Conservation (phyloP, 352 stramenopile genomes). For the Aphanomyces cochlioides region DNA sequence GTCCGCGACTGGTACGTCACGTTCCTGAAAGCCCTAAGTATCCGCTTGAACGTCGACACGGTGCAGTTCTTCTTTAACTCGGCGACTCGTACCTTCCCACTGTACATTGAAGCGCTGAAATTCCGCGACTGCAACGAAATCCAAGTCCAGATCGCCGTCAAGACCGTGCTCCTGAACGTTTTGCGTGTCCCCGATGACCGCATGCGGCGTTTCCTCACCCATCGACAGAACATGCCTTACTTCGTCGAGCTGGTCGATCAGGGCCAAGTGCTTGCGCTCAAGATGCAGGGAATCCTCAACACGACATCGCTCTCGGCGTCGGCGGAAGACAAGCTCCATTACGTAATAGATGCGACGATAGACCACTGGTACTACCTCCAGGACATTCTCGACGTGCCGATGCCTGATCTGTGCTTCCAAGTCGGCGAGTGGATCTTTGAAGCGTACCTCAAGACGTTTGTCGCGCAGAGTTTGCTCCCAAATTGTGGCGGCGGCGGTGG, state of each 20-base stretch:
- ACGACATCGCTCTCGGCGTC: constrained; percentile 36
- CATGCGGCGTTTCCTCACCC: constrained; percentile 69
- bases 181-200: constrained; percentile 70
- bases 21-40: constrained; percentile 81
- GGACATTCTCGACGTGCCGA: constrained; percentile 75
- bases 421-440: constrained; percentile 71
- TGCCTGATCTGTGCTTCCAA: constrained; percentile 78
- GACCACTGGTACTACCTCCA: constrained; percentile 85
- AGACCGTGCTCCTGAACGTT: constrained; percentile 84
- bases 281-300: constrained; percentile 72
- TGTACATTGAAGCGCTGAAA: constrained; percentile 66
- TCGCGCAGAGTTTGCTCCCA: constrained; percentile 69
- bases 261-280: constrained; percentile 66
- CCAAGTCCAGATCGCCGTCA: constrained; percentile 83
- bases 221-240: constrained; percentile 70
- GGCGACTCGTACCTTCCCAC: constrained; percentile 47
- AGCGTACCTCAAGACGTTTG: constrained; percentile 58
- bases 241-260: constrained; percentile 78
- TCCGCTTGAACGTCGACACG: constrained; percentile 81
- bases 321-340: constrained; percentile 66
- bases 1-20: constrained; percentile 87
- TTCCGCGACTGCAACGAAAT: constrained; percentile 73
- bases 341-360: constrained; percentile 75
- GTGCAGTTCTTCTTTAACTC: constrained; percentile 85
- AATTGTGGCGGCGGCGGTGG: constrained; percentile 49